Evolutionary conservation across 2,329 filamentous ascomycete genomes (phyloP).

Genomic region (Diplodia mutila): DNA sequence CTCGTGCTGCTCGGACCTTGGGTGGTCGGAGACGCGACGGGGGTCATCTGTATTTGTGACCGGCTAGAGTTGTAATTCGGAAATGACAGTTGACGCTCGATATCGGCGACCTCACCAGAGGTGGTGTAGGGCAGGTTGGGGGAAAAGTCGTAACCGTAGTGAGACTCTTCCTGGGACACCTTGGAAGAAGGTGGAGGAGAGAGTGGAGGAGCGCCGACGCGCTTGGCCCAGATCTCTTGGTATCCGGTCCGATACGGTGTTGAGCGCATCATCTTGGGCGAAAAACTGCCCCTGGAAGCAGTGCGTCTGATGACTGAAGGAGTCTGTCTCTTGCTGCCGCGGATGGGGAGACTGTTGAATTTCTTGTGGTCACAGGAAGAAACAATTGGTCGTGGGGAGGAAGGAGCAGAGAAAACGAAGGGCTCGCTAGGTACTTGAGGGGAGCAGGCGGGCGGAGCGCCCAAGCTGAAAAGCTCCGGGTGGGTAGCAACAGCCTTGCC

Average conservation of each 20-base stretch:
- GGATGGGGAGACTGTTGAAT: slow-evolving; percentile 28
- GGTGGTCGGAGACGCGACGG: slow-evolving; percentile 21
- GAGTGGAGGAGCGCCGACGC: slow-evolving; percentile 45
- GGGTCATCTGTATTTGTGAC: slow-evolving; percentile 23
- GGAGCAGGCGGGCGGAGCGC: slow-evolving; percentile 28
- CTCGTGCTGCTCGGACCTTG: slow-evolving; percentile 13
- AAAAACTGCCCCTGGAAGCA: slow-evolving; percentile 49
- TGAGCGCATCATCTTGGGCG: slow-evolving; percentile 60
- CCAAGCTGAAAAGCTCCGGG: slow-evolving; percentile 39
- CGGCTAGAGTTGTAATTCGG: not conserved
- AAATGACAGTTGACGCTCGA: slow-evolving; percentile 17
- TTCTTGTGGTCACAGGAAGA: slow-evolving; percentile 28
- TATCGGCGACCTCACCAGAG: slow-evolving; percentile 11
- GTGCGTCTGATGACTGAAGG: slow-evolving; percentile 35
- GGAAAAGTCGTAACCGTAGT: slow-evolving; percentile 31
- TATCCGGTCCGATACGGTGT: slow-evolving; percentile 50
- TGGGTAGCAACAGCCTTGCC: slow-evolving; percentile 39
- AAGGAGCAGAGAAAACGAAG: slow-evolving; percentile 37
- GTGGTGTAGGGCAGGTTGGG: slow-evolving; percentile 7
- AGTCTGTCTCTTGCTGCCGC: slow-evolving; percentile 30
- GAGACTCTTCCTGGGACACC: slow-evolving; percentile 33
- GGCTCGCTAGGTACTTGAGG: slow-evolving; percentile 27
- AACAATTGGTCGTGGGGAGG: slow-evolving; percentile 37
- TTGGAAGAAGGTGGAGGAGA: slow-evolving; percentile 38
- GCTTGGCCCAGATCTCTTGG: slow-evolving; percentile 57